Base-by-base conservation (phyloP, 192 early-diverging fungal species). In the Podochytrium sp. region DNA sequence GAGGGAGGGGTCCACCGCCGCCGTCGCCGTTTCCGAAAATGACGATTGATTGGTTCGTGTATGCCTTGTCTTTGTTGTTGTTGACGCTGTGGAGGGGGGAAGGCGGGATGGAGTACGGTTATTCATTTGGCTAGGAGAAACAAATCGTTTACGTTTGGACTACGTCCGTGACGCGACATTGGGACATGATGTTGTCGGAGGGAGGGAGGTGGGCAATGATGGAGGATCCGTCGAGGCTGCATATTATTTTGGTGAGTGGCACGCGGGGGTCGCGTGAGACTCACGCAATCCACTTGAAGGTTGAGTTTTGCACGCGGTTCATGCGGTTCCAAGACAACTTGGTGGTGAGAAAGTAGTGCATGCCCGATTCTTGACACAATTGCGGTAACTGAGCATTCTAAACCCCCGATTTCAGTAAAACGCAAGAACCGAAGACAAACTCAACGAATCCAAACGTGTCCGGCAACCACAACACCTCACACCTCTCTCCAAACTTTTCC, bases 301-400 rank as follows among this genome's bases (percentile, higher is more conserved):
- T 96, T 0, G 96, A 95, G 71, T 96, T 85, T 4, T 96, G 97
- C 77, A 99, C 97, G 91, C 58, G 93, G 83, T 99, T 99, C 76
- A 99, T 94, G 78, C 94, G 95, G 82, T 98, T 98, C 97, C 97
- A 99, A 23, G 94, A 95, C 37, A 99, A 83, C 77, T 99, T 99
- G 76, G 97, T 96, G 1, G 97, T 99, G 75, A 97, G 97, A 66
- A 99, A 99, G 77, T 96, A 99, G 76, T 94, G 78, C 49, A 93
- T 43, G 33, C 65, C 60, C 53, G 71, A 40, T 43, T 12, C 0
- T 20, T 29, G 37, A 38, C 35, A 61, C 33, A 99, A 94, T 85
- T 99, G 97, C 6, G 97, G 97, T 34, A 99, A 63, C 69, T 87
- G 84, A 23, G 69, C 61, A 29, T 41, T 52, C 67, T 70, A 37